A percentile compares a stretch with the other conserved stretches of the same genome.
Conservation (phyloP, 495 filamentous ascomycete genomes). For the Filosporella fistucella region DNA sequence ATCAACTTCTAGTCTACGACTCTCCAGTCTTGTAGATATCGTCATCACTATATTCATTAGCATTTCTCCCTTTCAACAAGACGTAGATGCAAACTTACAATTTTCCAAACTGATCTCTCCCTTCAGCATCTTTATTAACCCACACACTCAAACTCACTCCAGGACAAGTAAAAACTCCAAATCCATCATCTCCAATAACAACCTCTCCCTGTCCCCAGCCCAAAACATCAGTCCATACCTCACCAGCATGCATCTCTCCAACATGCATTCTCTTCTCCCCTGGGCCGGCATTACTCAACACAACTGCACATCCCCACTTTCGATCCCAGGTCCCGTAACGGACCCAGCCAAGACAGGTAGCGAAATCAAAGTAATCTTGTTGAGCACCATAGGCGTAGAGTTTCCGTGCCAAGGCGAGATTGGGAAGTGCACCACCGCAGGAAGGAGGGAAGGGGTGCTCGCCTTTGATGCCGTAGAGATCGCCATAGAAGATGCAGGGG, state of each 20-base stretch:
- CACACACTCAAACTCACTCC: slow-evolving; percentile 54
- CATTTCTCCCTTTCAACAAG: not conserved
- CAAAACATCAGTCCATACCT: slow-evolving; percentile 60
- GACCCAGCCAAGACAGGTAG: slow-evolving; percentile 67
- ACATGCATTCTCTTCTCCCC: slow-evolving; percentile 58
- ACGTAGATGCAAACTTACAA: slow-evolving; percentile 27
- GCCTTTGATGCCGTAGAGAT: slow-evolving; percentile 64
- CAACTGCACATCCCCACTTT: slow-evolving; percentile 49
- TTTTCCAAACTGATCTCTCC: slow-evolving; percentile 41
- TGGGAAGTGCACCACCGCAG: slow-evolving; percentile 54
- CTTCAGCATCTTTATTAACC: slow-evolving; percentile 52
- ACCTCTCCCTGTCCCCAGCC: slow-evolving; percentile 40
- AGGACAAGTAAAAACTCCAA: slow-evolving; percentile 47
- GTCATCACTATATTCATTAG: slow-evolving; percentile 26
- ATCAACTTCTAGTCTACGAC: not conserved
- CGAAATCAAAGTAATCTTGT: slow-evolving; percentile 61
- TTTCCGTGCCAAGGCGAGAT: slow-evolving; percentile 60
- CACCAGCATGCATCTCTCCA: slow-evolving; percentile 48
- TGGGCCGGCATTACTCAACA: slow-evolving; percentile 51
- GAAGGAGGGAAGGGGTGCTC: slow-evolving; percentile 49
- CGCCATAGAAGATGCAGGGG: slow-evolving; percentile 72
- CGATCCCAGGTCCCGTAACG: slow-evolving; percentile 52
- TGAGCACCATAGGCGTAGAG: slow-evolving; percentile 67
- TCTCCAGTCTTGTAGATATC: slow-evolving; percentile 29
- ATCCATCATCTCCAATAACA: slow-evolving; percentile 50